Base-by-base conservation (phyloP, 78 protist genomes). In the Andalucia godoyi region DNA sequence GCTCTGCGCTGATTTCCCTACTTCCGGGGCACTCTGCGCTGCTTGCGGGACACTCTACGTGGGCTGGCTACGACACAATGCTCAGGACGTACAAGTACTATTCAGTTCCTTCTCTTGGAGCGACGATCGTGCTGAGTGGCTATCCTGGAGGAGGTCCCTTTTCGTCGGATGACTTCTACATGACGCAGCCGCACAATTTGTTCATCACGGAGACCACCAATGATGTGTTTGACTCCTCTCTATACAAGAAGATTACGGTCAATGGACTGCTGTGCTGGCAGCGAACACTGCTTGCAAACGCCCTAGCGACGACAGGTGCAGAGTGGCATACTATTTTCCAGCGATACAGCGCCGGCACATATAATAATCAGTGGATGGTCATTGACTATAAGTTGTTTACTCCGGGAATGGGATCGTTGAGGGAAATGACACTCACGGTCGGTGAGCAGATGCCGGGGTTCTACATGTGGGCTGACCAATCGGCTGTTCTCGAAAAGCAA, bases 321-420 rank as follows among this genome's bases (percentile, higher is more conserved):
- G 25, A 66, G 29, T 78, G 83, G 77, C 6, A 17, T 25, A 12
- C 21, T 13, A 2, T 62, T 13, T 61, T 63, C 43, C 30, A 27
- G 21, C 52, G 17, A 15, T 50, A 81, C 40, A 81, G 77, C 63
- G 57, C 76, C 57, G 91, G 91, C 47, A 85, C 91, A 34, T 85
- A 85, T 42, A 45, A 67, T 53, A 80, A 77, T 50, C 91, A 85
- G 67, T 85, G 82, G 82, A 80, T 85, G 73, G 64, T 77, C 5
- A 29, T 81, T 36, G 84, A 85, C 38, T 51, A 63, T 46, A 88
- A 81, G n/a, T n/a, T n/a, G n/a, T n/a, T n/a, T n/a, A n/a, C n/a
- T n/a, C n/a, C n/a, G n/a, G n/a, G n/a, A n/a, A n/a, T n/a, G n/a
- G n/a, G n/a, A n/a, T n/a, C n/a, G n/a, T n/a, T n/a, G n/a, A n/a